Evolutionary conservation across 257 asterid species (phyloP).

Genomic region (Avicennia marina): DNA sequence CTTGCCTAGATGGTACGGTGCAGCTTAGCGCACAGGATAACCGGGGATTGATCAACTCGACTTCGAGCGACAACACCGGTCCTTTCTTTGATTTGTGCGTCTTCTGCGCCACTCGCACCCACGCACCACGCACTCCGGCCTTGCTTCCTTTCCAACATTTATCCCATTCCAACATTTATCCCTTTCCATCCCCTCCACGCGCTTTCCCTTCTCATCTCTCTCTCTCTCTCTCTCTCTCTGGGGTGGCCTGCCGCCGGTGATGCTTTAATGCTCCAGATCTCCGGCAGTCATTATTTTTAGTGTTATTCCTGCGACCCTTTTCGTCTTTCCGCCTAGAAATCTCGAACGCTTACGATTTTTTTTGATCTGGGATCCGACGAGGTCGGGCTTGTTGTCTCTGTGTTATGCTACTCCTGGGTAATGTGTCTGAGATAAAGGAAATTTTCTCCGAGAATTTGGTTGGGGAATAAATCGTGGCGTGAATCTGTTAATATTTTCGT

Average conservation of each 20-base stretch:
- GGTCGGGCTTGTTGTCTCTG: conserved; percentile 25
- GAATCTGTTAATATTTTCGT: conserved; percentile 16
- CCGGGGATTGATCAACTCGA: conserved; percentile 9
- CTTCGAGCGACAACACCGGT: conserved; percentile 18
- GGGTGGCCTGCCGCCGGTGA: conserved; percentile 11
- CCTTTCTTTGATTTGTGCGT: conserved; percentile 15
- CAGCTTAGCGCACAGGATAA: too few species aligned
- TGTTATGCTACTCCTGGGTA: too few species aligned
- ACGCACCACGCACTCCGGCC: conserved; percentile 20
- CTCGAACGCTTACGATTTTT: not conserved
- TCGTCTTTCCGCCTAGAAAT: not conserved
- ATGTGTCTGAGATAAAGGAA: conserved; percentile 17
- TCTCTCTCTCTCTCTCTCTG: not conserved
- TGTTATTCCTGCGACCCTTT: not conserved
- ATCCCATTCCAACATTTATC: not conserved
- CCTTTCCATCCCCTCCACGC: conserved; percentile 8
- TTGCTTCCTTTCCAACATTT: not conserved
- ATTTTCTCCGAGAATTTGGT: too few species aligned
- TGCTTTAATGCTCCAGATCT: conserved; percentile 22
- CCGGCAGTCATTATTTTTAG: not conserved
- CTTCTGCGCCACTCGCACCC: conserved; percentile 26
- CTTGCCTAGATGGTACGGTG: too few species aligned
- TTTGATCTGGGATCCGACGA: conserved; percentile 21
- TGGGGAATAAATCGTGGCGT: conserved; percentile 7
- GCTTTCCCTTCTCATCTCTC: conserved; percentile 10